Evolutionary conservation across 768 basidiomycete genomes (phyloP).

Genomic region (Boletus rex-veris): DNA sequence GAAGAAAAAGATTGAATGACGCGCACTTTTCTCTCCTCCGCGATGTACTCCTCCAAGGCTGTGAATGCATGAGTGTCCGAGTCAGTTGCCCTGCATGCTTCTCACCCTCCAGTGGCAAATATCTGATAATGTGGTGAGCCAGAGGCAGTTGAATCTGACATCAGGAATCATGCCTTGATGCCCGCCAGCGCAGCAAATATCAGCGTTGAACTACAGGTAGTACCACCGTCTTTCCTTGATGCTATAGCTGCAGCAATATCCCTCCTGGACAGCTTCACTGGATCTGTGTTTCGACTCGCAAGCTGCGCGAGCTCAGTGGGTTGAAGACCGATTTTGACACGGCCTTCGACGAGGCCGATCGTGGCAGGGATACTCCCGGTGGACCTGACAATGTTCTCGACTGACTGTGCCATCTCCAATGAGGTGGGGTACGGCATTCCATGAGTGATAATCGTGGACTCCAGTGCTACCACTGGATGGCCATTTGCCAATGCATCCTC

Average conservation of each 20-base stretch:
- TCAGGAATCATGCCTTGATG: constrained; percentile 58
- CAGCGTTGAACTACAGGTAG: constrained; percentile 71
- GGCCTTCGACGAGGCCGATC: constrained; percentile 78
- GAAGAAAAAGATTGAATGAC: neutral
- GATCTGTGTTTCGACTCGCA: constrained; percentile 47
- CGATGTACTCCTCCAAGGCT: constrained; percentile 85
- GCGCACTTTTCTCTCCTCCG: constrained; percentile 63
- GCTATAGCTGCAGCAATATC: constrained; percentile 79
- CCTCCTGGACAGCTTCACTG: constrained; percentile 71
- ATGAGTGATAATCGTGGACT: constrained; percentile 90
- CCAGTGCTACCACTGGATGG: constrained; percentile 82
- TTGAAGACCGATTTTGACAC: constrained; percentile 81
- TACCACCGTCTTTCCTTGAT: constrained; percentile 70
- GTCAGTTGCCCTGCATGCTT: neutral
- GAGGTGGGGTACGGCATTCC: constrained; percentile 85
- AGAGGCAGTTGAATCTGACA: neutral
- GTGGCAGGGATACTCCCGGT: constrained; percentile 87
- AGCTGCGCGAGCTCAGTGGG: constrained; percentile 62
- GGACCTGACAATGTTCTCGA: constrained; percentile 71
- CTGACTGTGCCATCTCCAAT: constrained; percentile 60
- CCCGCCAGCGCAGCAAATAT: constrained; percentile 77
- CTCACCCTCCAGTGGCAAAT: constrained; percentile 90
- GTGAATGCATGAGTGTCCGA: constrained; percentile 4
- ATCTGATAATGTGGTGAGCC: constrained; percentile 43
- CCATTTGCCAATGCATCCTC: constrained; percentile 66